Conservation (phyloP, 148 eudicot genomes). For the Chenopodium suecicum region DNA sequence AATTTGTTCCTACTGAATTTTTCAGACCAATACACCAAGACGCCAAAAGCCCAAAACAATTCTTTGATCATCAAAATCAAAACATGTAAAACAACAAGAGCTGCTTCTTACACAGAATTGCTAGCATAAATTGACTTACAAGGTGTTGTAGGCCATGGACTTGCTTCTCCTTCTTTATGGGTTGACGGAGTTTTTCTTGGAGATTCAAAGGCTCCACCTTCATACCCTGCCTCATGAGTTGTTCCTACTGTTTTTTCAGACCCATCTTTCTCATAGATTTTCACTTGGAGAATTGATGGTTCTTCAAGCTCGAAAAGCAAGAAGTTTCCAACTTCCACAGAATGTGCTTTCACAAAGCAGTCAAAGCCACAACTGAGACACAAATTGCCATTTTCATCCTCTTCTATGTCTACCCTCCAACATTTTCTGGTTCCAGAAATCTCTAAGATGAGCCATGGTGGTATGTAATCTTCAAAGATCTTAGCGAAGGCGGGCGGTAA, state of each 20-base stretch:
- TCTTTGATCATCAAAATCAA: not conserved
- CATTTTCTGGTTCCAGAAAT: slow-evolving; percentile 29
- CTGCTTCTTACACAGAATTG: not conserved
- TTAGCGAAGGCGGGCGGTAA: slow-evolving; percentile 20
- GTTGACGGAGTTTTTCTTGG: not conserved
- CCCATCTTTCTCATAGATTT: slow-evolving; percentile 30
- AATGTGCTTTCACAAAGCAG: slow-evolving; percentile 21
- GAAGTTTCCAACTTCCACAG: slow-evolving; percentile 22
- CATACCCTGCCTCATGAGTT: not conserved
- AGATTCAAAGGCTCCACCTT: slow-evolving; percentile 11
- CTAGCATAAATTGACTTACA: slow-evolving; percentile 17
- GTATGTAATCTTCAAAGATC: slow-evolving; percentile 25
- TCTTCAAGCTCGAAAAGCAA: slow-evolving; percentile 23
- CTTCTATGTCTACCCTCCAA: slow-evolving; percentile 28
- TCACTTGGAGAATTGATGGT: slow-evolving; percentile 25
- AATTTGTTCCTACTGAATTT: slow-evolving; percentile 4
- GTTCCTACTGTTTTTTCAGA: slow-evolving; percentile 19
- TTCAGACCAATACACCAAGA: slow-evolving; percentile 21
- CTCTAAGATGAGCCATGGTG: slow-evolving; percentile 30
- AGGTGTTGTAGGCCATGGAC: slow-evolving; percentile 11
- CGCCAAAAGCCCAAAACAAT: not conserved
- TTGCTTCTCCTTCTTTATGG: slow-evolving; percentile 10
- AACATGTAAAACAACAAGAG: not conserved
- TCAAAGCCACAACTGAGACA: slow-evolving; percentile 25
- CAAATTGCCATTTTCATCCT: slow-evolving; percentile 9